A percentile compares a stretch with the other conserved stretches of the same genome.
Conservation (phyloP, 352 stramenopile species). For the Plasmopara viticola region DNA sequence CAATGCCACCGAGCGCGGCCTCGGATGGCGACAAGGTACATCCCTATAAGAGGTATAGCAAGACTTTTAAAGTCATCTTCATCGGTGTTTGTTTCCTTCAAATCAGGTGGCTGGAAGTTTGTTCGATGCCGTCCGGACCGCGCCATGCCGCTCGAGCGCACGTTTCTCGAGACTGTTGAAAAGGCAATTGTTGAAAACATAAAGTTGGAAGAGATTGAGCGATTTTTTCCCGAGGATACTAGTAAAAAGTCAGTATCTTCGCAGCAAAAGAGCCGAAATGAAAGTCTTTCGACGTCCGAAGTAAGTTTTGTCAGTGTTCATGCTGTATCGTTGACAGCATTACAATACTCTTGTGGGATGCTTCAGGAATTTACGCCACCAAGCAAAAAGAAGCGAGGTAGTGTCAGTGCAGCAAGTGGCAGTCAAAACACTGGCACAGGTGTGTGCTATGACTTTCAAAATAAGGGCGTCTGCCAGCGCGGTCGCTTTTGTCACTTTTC, state of each 20-base stretch:
- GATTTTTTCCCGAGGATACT: constrained; percentile 63
- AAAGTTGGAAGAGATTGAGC: constrained; percentile 74
- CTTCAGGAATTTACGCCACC: constrained; percentile 47
- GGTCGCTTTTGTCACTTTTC: constrained; percentile 83
- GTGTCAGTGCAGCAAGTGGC: constrained; percentile 16
- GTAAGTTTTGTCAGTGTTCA: constrained; percentile 18
- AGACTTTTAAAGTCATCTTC: no score
- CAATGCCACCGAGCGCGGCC: constrained; percentile 48
- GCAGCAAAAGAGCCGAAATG: constrained; percentile 35
- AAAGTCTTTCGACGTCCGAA: constrained; percentile 30
- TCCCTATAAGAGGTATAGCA: neutral
- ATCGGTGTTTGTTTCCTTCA: no score
- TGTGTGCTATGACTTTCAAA: constrained; percentile 84
- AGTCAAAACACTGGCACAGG: constrained; percentile 49
- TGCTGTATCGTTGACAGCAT: neutral
- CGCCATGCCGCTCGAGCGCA: constrained; percentile 59
- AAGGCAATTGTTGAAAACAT: constrained; percentile 74
- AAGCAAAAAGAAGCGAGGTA: constrained; percentile 63
- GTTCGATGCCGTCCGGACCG: constrained; percentile 58
- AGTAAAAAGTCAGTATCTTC: constrained; percentile 35
- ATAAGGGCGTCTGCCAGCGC: constrained; percentile 81
- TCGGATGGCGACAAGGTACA: constrained; percentile 76
- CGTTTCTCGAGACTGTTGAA: constrained; percentile 51
- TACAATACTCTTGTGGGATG: neutral
- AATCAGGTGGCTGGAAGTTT: constrained; percentile 67